Percentiles rank a stretch among this genome's conserved stretches.
These are phyloP conservation scores for Tricholomella constricta DNA, from an alignment of 768 basidiomycete genomes.

Conservation along the genomic window DNA sequence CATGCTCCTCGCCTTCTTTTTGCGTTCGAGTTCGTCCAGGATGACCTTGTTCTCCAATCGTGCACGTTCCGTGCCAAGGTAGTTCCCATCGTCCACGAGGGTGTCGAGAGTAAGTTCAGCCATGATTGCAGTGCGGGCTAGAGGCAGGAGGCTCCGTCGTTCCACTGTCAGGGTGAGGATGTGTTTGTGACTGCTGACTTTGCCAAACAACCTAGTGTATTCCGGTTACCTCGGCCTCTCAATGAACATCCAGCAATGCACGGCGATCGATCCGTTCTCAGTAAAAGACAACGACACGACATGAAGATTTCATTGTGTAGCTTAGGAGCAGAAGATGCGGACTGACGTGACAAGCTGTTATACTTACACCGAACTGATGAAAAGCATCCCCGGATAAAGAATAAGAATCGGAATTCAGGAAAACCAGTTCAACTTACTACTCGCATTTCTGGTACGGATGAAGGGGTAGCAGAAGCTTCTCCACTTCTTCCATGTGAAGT, in stretches of 20 bases:
- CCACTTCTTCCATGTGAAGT: too few relatives aligned
- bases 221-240: not conserved
- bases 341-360: too few relatives aligned
- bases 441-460: too few relatives aligned
- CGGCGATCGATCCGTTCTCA: not conserved
- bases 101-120: constrained; percentile 76
- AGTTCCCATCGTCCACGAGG: constrained; percentile 77
- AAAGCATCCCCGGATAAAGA: too few relatives aligned
- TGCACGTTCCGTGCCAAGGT: constrained; percentile 72
- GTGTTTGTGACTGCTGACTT: not conserved
- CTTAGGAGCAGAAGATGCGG: too few relatives aligned
- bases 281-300: too few relatives aligned
- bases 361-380: too few relatives aligned
- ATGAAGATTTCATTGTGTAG: too few relatives aligned
- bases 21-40: constrained; percentile 94
- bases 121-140: constrained; percentile 42
- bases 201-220: not conserved
- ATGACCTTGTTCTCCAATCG: constrained; percentile 83
- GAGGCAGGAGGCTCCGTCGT: not conserved
- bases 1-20: constrained; percentile 90
- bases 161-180: not conserved
- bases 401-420: too few relatives aligned
- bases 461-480: too few relatives aligned
- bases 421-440: too few relatives aligned
- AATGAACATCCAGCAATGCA: not conserved